Base-by-base conservation (phyloP, 2,329 filamentous ascomycete species). In the Didymella glomerata region DNA sequence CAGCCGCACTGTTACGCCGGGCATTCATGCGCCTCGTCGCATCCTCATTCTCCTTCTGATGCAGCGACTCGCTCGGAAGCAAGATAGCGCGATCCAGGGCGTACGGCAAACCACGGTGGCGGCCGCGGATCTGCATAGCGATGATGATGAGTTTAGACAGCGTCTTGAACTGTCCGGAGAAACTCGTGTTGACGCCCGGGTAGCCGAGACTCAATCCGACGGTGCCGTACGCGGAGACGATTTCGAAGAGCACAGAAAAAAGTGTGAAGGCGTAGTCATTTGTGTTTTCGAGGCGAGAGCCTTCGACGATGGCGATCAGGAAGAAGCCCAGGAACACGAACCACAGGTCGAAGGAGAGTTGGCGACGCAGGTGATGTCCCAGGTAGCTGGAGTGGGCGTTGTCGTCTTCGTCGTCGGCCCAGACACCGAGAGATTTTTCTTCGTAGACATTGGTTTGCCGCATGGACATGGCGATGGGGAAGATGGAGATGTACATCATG, bases 401-500 rank as follows among this genome's bases (percentile, higher is more conserved):
- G 1, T 82, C 78, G 1, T 82, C 78, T 27, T 40, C 67, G 20
- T 84, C 82, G 34, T 80, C 79, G 48, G 80, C 81, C 71, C 90
- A 93, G 28, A 96, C 87, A 5, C 92, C 92, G 0, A 95, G 84
- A 0, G 89, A 92, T 65, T 89, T 91, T 74, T 98, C 94, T 77
- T 97, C 94, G 80, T 98, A 98, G 2, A 97, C 94, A 74, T 98
- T 98, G 58, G 94, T 97, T 64, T 91, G 85, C 52, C 94, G 92
- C 69, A 98, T 90, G 7, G 91, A 95, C 70, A 98, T 98, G 73
- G 95, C 94, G 68, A 98, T 96, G 5, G 94, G 94, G 68, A 97
- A 96, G 60, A 97, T 91, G 57, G 93, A 97, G 62, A 98, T 97
- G 78, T 98, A 98, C 95, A 98, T 98, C 95, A 98, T 98, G 77